Evolutionary conservation across 2,329 filamentous ascomycete genomes (phyloP).

Genomic region (Apiospora phragmitis): DNA sequence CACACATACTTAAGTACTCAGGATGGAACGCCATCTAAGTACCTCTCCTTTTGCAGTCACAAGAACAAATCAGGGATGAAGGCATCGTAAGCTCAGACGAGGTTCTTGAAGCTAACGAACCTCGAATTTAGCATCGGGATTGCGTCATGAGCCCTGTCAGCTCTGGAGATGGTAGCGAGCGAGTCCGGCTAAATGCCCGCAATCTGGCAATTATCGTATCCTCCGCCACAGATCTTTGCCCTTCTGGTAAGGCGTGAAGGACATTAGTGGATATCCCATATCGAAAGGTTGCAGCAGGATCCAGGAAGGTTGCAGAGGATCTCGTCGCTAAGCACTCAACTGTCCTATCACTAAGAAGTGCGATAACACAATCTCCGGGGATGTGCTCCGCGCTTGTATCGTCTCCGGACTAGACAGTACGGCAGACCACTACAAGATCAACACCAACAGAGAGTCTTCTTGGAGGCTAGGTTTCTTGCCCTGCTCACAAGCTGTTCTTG

Average conservation of each 20-base stretch:
- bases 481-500: neutral
- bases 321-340: neutral
- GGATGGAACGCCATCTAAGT: neutral
- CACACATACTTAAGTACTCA: neutral
- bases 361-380: neutral
- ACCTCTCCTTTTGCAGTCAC: neutral
- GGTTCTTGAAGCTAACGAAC: too few relatives aligned
- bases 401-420: neutral
- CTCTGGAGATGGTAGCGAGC: neutral
- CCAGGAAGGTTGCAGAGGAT: neutral
- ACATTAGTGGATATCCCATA: neutral
- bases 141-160: neutral
- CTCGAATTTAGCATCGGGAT: neutral
- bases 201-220: neutral
- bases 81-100: neutral
- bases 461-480: neutral
- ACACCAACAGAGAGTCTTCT: neutral
- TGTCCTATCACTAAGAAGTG: neutral
- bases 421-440: neutral
- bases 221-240: neutral
- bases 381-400: neutral
- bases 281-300: neutral
- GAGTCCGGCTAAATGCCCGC: neutral
- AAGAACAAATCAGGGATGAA: neutral
- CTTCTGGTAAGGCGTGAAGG: neutral